Base-by-base conservation (phyloP, 129 eudicot species). In the Oenanthe sinensis region DNA sequence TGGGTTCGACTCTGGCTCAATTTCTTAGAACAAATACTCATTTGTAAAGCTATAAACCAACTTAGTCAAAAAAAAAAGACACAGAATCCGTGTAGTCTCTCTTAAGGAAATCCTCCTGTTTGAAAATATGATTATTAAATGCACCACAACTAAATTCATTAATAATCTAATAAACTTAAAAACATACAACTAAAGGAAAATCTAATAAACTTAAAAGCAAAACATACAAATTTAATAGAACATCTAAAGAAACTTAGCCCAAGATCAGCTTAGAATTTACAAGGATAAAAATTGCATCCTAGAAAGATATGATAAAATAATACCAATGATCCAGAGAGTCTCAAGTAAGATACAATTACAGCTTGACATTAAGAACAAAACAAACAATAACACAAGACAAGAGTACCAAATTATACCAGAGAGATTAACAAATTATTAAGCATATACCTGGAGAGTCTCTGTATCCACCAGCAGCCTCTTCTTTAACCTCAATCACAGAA, bases 381-480 rank as follows among this genome's bases (percentile, higher is more conserved):
- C 33, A 2, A n/a, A 65, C 17, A 63, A 26, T 63, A 1, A 26
- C 16, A 65, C 12, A 67, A 3, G 47, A 79, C 36, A 16, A 17
- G 30, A 37, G 6, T 6, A 1, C 17, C 37, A 60, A 67, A 13
- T 5, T 22, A 74, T 6, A 73, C 0, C 8, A 26, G 0, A 24
- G 8, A 20, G 19, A 0, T 48, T n/a, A 42, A 20, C 3, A 63
- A 63, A 63, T 3, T 26, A 80, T 16, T 12, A 78, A 58, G 6
- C 37, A 71, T 4, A 72, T 33, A 91, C 93, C 90, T 80, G 87
- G 24, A 39, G 75, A 84, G 80, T 89, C 90, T 58, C 83, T 82
- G 85, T 76, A 78, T 67, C 75, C 87, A 60, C 82, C 90, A 79
- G 72, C 85, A 76, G 82, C 79, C 81, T 87, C 87, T 69, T 89